phyloP scores from a whole-genome alignment of 225 moss, liverwort and hornwort genomes.

The Neckera pumila region DNA sequence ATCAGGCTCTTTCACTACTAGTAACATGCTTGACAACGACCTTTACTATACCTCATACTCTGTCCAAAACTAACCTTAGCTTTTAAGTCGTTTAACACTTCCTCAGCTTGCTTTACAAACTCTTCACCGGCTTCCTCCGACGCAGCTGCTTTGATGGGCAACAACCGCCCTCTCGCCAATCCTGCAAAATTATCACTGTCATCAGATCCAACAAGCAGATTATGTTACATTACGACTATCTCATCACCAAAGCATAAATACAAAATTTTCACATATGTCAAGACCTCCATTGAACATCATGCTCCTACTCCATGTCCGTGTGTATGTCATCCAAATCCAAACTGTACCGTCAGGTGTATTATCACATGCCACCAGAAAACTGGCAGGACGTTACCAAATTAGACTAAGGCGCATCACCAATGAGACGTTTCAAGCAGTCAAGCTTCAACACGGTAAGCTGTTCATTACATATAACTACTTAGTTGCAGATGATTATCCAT shows the following conservation, averaged over 20 bases:
- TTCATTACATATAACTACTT: not conserved
- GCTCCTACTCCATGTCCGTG: not conserved
- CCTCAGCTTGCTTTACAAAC: constrained; percentile 51
- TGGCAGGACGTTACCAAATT: not conserved
- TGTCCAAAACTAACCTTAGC: constrained; percentile 33
- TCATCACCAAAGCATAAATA: not conserved
- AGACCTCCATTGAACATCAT: not conserved
- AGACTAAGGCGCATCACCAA: not conserved
- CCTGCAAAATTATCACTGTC: not conserved
- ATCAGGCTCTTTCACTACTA: not conserved
- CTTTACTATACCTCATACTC: not conserved
- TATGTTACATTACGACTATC: not conserved
- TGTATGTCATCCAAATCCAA: not conserved
- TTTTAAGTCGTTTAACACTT: constrained; percentile 48
- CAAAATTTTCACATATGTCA: not conserved
- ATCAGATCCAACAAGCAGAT: not conserved
- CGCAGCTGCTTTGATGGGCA: constrained; percentile 45
- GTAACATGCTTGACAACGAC: not conserved
- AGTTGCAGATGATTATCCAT: not conserved
- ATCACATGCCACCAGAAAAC: not conserved
- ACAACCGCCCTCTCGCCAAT: constrained; percentile 2
- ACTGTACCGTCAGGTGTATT: not conserved
- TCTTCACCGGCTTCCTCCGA: constrained; percentile 42
- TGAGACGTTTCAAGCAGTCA: not conserved
- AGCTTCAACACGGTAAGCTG: not conserved